Conservation (phyloP, 2,329 filamentous ascomycete species). For the Lecanoromycetidae sp. region DNA sequence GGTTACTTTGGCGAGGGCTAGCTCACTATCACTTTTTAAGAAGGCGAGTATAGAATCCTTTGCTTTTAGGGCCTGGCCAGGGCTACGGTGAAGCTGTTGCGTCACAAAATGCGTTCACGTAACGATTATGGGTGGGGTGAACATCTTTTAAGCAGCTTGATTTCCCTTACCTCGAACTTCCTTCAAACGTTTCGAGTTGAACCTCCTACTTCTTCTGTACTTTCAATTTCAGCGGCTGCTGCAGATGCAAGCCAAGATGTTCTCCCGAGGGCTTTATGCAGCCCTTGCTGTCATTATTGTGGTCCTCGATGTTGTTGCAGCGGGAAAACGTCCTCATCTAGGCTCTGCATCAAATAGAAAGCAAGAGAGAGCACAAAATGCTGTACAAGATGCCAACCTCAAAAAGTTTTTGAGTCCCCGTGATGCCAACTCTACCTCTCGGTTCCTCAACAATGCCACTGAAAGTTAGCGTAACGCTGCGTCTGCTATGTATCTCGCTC, state of each 20-base stretch:
- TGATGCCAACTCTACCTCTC: not conserved
- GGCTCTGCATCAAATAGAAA: not conserved
- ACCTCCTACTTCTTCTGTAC: not conserved
- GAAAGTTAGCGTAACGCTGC: constrained; percentile 3
- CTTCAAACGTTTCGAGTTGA: no score
- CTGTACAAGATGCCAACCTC: constrained; percentile 1
- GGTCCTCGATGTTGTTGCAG: not conserved
- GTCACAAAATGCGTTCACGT: no score
- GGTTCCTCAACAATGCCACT: constrained; percentile 12
- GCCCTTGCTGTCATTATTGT: not conserved
- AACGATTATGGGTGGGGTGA: no score
- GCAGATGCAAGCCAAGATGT: not conserved
- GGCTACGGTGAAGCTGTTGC: no score
- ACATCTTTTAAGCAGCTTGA: no score
- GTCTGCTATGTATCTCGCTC: not conserved
- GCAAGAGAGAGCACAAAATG: not conserved
- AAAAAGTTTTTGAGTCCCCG: not conserved
- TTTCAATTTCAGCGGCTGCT: not conserved
- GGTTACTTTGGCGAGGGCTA: no score
- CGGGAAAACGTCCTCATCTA: not conserved
- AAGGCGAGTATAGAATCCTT: no score
- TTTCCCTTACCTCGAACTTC: no score
- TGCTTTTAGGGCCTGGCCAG: no score
- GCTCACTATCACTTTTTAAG: no score
- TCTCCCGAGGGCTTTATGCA: not conserved